Evolutionary conservation across 2,329 filamentous ascomycete species (phyloP).

Genomic region (Tolypocladium endophyticum): DNA sequence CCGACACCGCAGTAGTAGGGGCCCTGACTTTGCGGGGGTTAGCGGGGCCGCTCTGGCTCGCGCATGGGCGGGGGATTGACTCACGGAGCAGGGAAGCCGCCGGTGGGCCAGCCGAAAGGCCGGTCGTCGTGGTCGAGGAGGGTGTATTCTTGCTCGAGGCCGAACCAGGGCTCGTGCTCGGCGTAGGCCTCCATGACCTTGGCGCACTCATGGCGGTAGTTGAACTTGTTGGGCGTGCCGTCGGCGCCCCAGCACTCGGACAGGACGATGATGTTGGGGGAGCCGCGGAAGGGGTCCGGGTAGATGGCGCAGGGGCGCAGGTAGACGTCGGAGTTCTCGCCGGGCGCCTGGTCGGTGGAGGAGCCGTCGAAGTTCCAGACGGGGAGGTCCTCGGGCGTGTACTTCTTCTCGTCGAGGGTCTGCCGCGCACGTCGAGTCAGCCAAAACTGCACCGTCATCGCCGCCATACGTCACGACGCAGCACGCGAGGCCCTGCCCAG

Average conservation of each 20-base stretch:
- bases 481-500: background rate
- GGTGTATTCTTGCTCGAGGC: slow-evolving; percentile 94
- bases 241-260: slow-evolving; percentile 91
- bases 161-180: slow-evolving; percentile 87
- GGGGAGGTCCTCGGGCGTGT: slow-evolving; percentile 41
- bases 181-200: slow-evolving; percentile 84
- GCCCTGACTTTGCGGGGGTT: slow-evolving; percentile 18
- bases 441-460: background rate
- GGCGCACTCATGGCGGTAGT: slow-evolving; percentile 86
- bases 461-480: background rate
- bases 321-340: slow-evolving; percentile 96
- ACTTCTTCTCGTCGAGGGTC: slow-evolving; percentile 40
- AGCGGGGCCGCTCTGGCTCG: slow-evolving; percentile 1
- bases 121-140: slow-evolving; percentile 66
- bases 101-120: slow-evolving; percentile 64
- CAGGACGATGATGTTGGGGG: slow-evolving; percentile 89
- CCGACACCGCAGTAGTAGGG: slow-evolving; percentile 76
- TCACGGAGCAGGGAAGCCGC: slow-evolving; percentile 73
- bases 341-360: slow-evolving; percentile 83
- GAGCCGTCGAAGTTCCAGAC: slow-evolving; percentile 60
- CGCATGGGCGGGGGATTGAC: background rate
- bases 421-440: slow-evolving; percentile 11
- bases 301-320: slow-evolving; percentile 82
- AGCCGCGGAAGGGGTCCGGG: slow-evolving; percentile 82
- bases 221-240: slow-evolving; percentile 95